A percentile compares a stretch with the other conserved stretches of the same genome.
Evolutionary conservation across 1,284 basidiomycete species (phyloP).

Genomic region (Melampsora abietis-canadensis): DNA sequence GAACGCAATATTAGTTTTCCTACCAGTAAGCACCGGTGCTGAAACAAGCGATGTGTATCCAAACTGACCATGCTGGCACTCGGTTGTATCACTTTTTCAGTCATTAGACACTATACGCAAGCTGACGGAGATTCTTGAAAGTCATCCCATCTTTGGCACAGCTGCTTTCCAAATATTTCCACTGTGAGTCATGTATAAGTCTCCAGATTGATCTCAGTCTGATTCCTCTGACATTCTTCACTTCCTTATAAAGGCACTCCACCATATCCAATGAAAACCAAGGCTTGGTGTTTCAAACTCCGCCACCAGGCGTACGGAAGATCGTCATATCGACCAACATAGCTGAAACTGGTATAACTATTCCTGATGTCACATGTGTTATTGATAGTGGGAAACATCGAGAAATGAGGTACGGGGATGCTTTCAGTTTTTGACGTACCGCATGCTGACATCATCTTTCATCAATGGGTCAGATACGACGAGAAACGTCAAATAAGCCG

Average conservation of each 20-base stretch:
- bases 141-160: conserved; percentile 72
- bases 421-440: not conserved
- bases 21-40: conserved; percentile 65
- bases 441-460: conserved; percentile 3
- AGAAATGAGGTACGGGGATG: conserved; percentile 65
- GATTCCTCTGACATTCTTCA: not conserved
- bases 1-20: conserved; percentile 80
- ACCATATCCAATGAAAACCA: conserved; percentile 53
- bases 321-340: conserved; percentile 61
- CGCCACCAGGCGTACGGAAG: conserved; percentile 54
- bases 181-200: conserved; percentile 68
- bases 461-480: conserved; percentile 68
- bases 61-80: not conserved
- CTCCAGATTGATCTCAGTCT: conserved; percentile 69
- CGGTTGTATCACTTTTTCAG: not conserved
- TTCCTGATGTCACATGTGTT: conserved; percentile 96
- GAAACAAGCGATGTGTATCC: conserved; percentile 52
- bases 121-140: conserved; percentile 73
- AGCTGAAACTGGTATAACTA: conserved; percentile 92
- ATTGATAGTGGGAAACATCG: conserved; percentile 93
- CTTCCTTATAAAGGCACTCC: conserved; percentile 48
- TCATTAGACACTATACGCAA: conserved; percentile 72
- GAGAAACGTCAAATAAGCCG: conserved; percentile 95
- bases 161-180: conserved; percentile 75
- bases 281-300: conserved; percentile 51